Conservation (phyloP, 1,139 yeast genomes). For the Yamadazyma friedrichii region DNA sequence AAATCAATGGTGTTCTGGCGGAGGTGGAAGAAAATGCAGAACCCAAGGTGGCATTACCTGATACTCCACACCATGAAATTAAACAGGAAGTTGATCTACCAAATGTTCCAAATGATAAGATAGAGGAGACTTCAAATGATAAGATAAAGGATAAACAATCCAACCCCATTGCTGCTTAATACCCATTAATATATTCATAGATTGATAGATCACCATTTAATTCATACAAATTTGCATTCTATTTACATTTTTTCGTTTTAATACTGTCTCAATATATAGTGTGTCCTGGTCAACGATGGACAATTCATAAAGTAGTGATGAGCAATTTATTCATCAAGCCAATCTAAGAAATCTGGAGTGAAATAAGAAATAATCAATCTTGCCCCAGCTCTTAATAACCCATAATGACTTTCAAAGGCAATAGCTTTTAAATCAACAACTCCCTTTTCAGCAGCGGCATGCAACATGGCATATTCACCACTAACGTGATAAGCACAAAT, state of each 20-base stretch:
- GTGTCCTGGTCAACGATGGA: no score
- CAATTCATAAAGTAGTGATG: no score
- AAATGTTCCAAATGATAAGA: not conserved
- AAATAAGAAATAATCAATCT: conserved; percentile 86
- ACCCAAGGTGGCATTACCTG: conserved; percentile 17
- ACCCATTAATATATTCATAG: not conserved
- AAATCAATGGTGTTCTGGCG: conserved; percentile 22
- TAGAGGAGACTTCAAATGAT: not conserved
- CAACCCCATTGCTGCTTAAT: conserved; percentile 9
- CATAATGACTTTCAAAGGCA: conserved; percentile 91
- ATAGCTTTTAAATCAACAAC: conserved; percentile 82
- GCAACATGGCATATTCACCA: conserved; percentile 97
- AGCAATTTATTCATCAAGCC: conserved; percentile 52
- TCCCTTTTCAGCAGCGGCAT: conserved; percentile 97
- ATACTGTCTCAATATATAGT: no score
- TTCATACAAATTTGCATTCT: not conserved
- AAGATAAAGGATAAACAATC: conserved; percentile 10
- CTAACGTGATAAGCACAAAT: conserved; percentile 94
- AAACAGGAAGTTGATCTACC: conserved; percentile 1
- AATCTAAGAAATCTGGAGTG: conserved; percentile 93
- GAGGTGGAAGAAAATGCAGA: conserved; percentile 25
- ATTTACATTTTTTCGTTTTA: no score
- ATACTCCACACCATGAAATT: not conserved
- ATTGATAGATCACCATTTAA: not conserved
- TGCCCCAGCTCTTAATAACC: conserved; percentile 95